phyloP scores from a whole-genome alignment of 768 basidiomycete species.

The Rhodotorula toruloides region DNA sequence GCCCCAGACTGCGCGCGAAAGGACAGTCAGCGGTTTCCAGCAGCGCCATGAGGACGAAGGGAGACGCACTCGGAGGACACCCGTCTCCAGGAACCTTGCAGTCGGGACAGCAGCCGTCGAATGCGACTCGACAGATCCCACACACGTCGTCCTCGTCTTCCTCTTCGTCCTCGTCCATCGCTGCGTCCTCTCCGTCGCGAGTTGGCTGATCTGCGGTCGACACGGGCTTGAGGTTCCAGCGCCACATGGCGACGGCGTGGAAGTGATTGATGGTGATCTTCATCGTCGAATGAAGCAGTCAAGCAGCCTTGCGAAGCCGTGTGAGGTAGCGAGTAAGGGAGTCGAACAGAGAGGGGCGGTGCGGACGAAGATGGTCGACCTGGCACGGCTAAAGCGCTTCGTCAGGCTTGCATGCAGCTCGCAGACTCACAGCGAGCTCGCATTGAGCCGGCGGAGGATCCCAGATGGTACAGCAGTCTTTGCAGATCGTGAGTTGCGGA shows the following conservation, averaged over 20 bases:
- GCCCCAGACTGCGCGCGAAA: conserved; percentile 75
- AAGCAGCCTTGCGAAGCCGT: too few relatives aligned
- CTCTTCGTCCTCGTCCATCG: conserved; percentile 40
- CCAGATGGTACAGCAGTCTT: too few relatives aligned
- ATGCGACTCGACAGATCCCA: conserved; percentile 85
- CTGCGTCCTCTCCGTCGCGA: conserved; percentile 27
- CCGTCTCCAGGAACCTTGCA: conserved; percentile 97
- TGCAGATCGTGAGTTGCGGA: too few relatives aligned
- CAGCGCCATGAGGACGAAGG: background rate
- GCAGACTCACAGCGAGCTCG: too few relatives aligned
- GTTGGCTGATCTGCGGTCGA: conserved; percentile 2
- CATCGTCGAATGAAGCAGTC: too few relatives aligned
- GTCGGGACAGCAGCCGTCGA: conserved; percentile 88
- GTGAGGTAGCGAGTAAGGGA: too few relatives aligned
- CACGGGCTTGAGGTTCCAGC: conserved; percentile 64
- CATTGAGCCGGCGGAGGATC: too few relatives aligned
- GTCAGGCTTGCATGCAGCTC: too few relatives aligned
- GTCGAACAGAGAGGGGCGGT: too few relatives aligned
- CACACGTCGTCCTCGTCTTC: conserved; percentile 62
- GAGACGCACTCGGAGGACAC: conserved; percentile 73
- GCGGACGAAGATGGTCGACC: too few relatives aligned
- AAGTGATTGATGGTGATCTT: conserved; percentile 75
- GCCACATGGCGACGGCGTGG: conserved; percentile 85
- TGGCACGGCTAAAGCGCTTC: too few relatives aligned
- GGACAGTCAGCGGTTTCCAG: background rate